A percentile compares a stretch with the other conserved stretches of the same genome.
Evolutionary conservation across 2,329 filamentous ascomycete species (phyloP).

Genomic region (Fusarium burgessii): DNA sequence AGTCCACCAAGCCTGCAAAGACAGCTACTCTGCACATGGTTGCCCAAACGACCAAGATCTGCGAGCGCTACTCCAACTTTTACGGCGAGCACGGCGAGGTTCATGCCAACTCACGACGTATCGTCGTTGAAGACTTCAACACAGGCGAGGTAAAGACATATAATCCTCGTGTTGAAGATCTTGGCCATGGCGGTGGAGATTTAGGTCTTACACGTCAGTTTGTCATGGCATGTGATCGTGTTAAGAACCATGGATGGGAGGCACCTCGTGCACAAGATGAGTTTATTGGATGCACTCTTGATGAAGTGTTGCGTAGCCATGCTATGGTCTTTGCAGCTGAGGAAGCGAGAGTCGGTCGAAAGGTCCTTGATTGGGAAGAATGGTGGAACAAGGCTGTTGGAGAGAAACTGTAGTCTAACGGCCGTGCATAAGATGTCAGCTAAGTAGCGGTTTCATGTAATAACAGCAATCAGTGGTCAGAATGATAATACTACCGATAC

Average conservation of each 20-base stretch:
- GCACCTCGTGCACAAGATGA: conserved; percentile 78
- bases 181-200: conserved; percentile 57
- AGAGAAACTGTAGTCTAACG: conserved; percentile 25
- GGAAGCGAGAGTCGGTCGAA: conserved; percentile 77
- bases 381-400: conserved; percentile 74
- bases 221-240: conserved; percentile 81
- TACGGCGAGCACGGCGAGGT: conserved; percentile 91
- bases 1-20: conserved; percentile 76
- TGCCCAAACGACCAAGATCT: conserved; percentile 87
- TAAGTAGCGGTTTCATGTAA: not conserved
- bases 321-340: conserved; percentile 95
- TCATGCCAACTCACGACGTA: conserved; percentile 82
- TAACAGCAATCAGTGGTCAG: not conserved
- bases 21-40: conserved; percentile 95
- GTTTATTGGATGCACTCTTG: conserved; percentile 83
- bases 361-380: conserved; percentile 77
- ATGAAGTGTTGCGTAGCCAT: conserved; percentile 90
- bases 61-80: conserved; percentile 84
- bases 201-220: conserved; percentile 81
- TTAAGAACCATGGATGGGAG: conserved; percentile 76
- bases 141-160: conserved; percentile 51
- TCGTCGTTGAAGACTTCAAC: conserved; percentile 74
- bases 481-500: not conserved
- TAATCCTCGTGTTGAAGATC: conserved; percentile 50
- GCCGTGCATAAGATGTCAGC: not conserved